Base-by-base conservation (phyloP, 2,329 filamentous ascomycete genomes). In the Penicillium aurantiogriseum region DNA sequence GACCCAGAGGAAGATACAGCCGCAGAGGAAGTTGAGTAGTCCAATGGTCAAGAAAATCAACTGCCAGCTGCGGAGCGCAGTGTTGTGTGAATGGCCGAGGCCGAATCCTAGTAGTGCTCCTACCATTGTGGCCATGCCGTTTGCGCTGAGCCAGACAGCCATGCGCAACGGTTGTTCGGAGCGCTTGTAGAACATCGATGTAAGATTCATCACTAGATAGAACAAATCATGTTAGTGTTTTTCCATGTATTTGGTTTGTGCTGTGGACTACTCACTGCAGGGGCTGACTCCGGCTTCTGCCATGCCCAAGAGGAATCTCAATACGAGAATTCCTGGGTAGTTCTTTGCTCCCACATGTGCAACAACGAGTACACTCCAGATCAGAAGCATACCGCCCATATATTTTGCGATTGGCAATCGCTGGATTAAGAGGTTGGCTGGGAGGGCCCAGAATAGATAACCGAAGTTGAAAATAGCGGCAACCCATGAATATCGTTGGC, bases 251-350 rank as follows among this genome's bases (percentile, higher is more conserved):
- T 9, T 21, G 3, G 13, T 6, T 23, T 23, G 19, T 19, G 9
- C 1, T 23, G 7, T 4, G 13, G 39, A 5, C 1, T 13, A 54
- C 67, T 61, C 59, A 70, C 68, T 69, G 52, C 67, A 70, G 29
- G 70, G 68, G 29, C 67, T 71, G 5, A 73, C 66, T n/a, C 71
- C 66, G n/a, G 70, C 73, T 61, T 75, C 74, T 10, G 71, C 69
- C 48, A 80, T 71, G 25, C 79, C 79, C 67, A 81, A 73, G 2
- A 80, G 69, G 44, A 82, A 76, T 23, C 80, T 75, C 49, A 81
- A 69, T 0, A 78, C 74, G 2, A 82, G 66, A 6, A 82, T 71
- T 10, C 76, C 74, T 1, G 72, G 72, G 61, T 75, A 79, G 49
- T 73, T 74, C 46, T 67, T 72, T 0, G 72, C 73, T 2, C 70